Evolutionary conservation across 164 flowering plant genomes (phyloP).

Genomic region (Hamamelis virginiana): DNA sequence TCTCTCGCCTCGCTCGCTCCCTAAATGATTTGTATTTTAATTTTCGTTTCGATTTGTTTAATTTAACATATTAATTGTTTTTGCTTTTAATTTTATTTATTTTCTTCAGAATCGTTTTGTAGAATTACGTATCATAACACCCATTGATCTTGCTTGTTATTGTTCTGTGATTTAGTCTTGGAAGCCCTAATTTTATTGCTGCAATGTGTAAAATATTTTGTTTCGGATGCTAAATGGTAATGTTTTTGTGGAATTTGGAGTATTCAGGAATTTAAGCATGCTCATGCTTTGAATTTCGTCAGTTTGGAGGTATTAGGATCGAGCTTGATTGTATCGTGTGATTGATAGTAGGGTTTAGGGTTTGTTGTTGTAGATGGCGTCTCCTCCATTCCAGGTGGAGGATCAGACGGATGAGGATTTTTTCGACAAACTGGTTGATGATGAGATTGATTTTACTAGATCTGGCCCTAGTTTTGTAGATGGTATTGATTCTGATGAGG

Average conservation of each 20-base stretch:
- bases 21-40: not conserved
- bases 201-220: not conserved
- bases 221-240: not conserved
- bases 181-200: constrained; percentile 3
- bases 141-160: not conserved
- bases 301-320: not conserved
- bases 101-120: not conserved
- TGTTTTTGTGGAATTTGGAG: not conserved
- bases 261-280: not conserved
- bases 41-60: not conserved
- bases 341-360: not conserved
- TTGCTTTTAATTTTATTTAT: not conserved
- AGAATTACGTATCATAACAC: not conserved
- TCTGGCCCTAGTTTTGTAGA: constrained; percentile 13
- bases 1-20: not conserved
- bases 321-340: not conserved
- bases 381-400: constrained; percentile 46
- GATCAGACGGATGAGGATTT: constrained; percentile 62
- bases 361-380: constrained; percentile 30
- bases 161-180: not conserved
- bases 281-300: not conserved
- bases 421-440: constrained; percentile 53
- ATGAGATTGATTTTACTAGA: constrained; percentile 25
- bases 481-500: constrained; percentile 31
- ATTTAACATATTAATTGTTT: not conserved